These are phyloP conservation scores for Phialemonium atrogriseum DNA, from an alignment of 2,329 filamentous ascomycete species.

Conservation along the genomic window DNA sequence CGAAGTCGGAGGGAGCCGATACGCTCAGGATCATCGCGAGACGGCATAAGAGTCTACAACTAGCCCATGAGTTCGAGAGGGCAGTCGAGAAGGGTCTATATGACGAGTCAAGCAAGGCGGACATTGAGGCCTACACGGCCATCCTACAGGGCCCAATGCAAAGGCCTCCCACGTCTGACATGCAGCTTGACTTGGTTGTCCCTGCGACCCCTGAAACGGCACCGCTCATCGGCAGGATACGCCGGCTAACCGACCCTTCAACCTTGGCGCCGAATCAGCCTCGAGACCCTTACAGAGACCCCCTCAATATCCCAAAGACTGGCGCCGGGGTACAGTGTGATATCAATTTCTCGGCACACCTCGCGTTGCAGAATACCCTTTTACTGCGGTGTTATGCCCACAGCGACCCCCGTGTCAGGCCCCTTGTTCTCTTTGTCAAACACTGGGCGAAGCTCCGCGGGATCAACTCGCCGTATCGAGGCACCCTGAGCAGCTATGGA, in stretches of 20 bases:
- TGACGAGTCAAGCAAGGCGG: conserved; percentile 20
- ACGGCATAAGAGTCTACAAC: conserved; percentile 46
- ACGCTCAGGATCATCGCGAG: conserved; percentile 34
- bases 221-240: conserved; percentile 32
- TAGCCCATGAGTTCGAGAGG: conserved; percentile 46
- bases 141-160: conserved; percentile 34
- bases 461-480: conserved; percentile 81
- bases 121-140: conserved; percentile 40
- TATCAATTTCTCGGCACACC: conserved; percentile 81
- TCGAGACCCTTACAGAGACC: conserved; percentile 45
- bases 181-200: conserved; percentile 1
- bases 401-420: conserved; percentile 68
- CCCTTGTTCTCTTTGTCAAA: conserved; percentile 80
- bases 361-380: conserved; percentile 76
- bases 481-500: conserved; percentile 81
- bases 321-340: conserved; percentile 81
- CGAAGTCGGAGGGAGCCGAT: conserved; percentile 11
- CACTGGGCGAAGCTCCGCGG: conserved; percentile 80
- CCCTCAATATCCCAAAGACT: conserved; percentile 68
- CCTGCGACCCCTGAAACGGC: conserved; percentile 24
- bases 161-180: conserved; percentile 9
- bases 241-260: conserved; percentile 39
- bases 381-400: conserved; percentile 77
- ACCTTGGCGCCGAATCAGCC: conserved; percentile 41
- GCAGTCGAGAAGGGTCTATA: conserved; percentile 43